Base-by-base conservation (phyloP, 1,284 basidiomycete genomes). In the Porodaedalea pini region DNA sequence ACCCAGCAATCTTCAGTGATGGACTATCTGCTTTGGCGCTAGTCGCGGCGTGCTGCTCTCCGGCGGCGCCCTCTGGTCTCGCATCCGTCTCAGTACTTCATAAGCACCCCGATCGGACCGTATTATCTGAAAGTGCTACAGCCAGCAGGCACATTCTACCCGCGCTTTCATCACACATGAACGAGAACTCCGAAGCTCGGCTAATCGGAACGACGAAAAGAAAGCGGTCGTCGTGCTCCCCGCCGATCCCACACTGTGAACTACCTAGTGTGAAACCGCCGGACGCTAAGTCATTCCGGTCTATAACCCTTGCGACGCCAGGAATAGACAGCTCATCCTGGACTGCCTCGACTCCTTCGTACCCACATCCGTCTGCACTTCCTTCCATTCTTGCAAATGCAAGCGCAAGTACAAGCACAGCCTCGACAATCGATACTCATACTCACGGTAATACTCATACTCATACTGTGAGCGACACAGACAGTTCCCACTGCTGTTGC, bases 401-500 rank as follows among this genome's bases (percentile, higher is more conserved):
- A 6, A 41, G 23, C 37, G n/a, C 54, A n/a, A 32, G 7, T 29
- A 15, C 21, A 21, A 19, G 27, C 31, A 52, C 49, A n/a, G 36
- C 31, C 4, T 25, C 74, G 43, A 75, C 51, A 72, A 74, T 19
- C 80, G 81, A 2, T n/a, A n/a, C n/a, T n/a, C n/a, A n/a, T n/a
- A n/a, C n/a, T n/a, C n/a, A n/a, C n/a, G n/a, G n/a, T n/a, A n/a
- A n/a, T n/a, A n/a, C 45, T 47, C 7, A 23, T 8, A 6, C 23
- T 23, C 41, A 21, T 44, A 13, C 41, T 13, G 25, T 23, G 8
- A 21, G 21, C 10, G 41, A 23, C n/a, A 66, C 85, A 11, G 82
- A 82, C 0, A 82, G 80, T 23, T 78, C 82, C 1, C 82, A 82
- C 3, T 90, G 87, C 66, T 85, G 81, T 11, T 90, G 88, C 65